Evolutionary conservation across 257 asterid genomes (phyloP).

Genomic region (Solanum sejunctum): DNA sequence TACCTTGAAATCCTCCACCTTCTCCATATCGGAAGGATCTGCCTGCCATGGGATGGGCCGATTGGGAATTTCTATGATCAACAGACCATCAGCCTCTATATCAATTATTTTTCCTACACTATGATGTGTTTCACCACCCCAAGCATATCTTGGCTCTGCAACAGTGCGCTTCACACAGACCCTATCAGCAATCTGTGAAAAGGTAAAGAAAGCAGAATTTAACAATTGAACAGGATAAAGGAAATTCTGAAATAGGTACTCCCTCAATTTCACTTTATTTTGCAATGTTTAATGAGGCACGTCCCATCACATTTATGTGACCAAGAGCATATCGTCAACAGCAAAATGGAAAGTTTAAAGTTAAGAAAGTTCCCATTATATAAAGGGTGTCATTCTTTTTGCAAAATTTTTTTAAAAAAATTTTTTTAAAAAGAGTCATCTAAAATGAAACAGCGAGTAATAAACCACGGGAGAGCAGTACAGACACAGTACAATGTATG

Average conservation of each 20-base stretch:
- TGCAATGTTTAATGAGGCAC: not conserved
- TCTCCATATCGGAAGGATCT: constrained; percentile 99
- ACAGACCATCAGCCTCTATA: constrained; percentile 91
- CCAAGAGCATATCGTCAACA: not conserved
- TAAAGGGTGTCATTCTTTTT: not conserved
- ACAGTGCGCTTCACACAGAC: constrained; percentile 98
- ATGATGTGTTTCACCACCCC: constrained; percentile 99
- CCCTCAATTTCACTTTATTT: not conserved
- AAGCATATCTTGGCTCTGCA: constrained; percentile 98
- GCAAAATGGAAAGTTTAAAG: not conserved
- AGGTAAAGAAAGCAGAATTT: not conserved
- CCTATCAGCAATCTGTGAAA: constrained; percentile 74
- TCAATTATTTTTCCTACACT: constrained; percentile 90
- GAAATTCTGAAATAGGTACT: not conserved
- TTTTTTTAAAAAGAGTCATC: not conserved
- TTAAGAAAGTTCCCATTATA: not conserved
- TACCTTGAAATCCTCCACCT: constrained; percentile 93
- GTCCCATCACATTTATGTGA: not conserved
- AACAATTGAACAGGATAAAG: constrained; percentile 2
- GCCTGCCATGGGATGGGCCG: constrained; percentile 98
- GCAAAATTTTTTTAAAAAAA: not conserved
- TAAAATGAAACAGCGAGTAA: not conserved
- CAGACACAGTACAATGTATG: not conserved
- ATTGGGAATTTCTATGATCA: constrained; percentile 75
- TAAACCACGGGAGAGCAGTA: not conserved